Evolutionary conservation across 441 rosid species (phyloP).

Genomic region (Flueggea neowawraea): DNA sequence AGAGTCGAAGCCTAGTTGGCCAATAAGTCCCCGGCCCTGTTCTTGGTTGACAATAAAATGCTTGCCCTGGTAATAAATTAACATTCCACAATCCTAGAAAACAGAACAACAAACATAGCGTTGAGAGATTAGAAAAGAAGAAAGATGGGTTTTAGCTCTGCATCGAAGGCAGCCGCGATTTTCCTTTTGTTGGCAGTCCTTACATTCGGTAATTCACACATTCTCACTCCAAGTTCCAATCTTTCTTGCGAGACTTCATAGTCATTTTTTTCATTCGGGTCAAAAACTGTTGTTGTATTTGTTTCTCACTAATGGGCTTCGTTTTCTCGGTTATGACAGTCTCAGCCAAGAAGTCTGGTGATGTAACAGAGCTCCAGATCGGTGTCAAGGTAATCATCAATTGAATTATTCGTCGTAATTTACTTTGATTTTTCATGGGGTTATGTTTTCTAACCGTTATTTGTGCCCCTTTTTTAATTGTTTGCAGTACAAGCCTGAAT

Average conservation of each 20-base stretch:
- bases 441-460: not conserved
- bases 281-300: too few species aligned
- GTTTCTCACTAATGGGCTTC: too few species aligned
- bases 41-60: too few species aligned
- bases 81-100: too few species aligned
- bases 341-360: conserved; percentile 63
- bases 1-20: too few species aligned
- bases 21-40: too few species aligned
- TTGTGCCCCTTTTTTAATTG: not conserved
- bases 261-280: too few species aligned
- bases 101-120: too few species aligned
- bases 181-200: conserved; percentile 20
- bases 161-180: conserved; percentile 4
- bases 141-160: conserved; percentile 5
- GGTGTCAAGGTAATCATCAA: conserved; percentile 73
- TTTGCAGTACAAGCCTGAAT: conserved; percentile 64
- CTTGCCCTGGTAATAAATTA: too few species aligned
- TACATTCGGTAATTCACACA: conserved; percentile 17
- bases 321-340: conserved; percentile 27
- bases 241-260: too few species aligned
- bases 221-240: not conserved
- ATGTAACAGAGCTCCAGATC: conserved; percentile 87
- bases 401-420: too few species aligned
- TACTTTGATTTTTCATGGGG: not conserved
- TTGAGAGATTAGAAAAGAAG: not conserved